Percentiles rank a stretch among this genome's conserved stretches.
phyloP scores from a whole-genome alignment of 768 basidiomycete genomes.

The Neoboletus brunneissimus region DNA sequence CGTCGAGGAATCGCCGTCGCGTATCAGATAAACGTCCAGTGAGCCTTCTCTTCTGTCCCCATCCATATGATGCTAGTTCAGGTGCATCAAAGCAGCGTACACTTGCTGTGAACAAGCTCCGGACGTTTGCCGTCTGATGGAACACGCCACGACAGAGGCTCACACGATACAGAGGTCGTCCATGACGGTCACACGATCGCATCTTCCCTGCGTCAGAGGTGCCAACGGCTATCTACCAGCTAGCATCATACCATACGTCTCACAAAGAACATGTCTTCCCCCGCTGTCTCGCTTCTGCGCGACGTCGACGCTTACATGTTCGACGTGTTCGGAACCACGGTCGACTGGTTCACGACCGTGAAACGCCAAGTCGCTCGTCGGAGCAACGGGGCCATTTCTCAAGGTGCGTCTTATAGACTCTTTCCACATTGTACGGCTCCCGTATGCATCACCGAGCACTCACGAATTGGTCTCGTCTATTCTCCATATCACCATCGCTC shows the following conservation, averaged over 20 bases:
- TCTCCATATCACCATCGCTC: neutral
- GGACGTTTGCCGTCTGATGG: too few species aligned
- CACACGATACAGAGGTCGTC: too few species aligned
- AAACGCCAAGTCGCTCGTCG: slow-evolving; percentile 15
- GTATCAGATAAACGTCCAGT: too few species aligned
- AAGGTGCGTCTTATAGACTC: slow-evolving; percentile 11
- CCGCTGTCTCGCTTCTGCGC: neutral
- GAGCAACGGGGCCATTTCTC: slow-evolving; percentile 11
- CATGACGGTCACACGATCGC: neutral
- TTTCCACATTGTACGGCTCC: too few species aligned
- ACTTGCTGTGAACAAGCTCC: too few species aligned
- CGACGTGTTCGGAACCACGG: slow-evolving; percentile 51
- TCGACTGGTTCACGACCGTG: slow-evolving; percentile 39
- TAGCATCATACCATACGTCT: neutral
- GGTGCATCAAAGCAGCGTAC: too few species aligned
- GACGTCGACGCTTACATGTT: slow-evolving; percentile 45
- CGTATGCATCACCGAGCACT: neutral
- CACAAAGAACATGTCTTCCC: slow-evolving; percentile 1
- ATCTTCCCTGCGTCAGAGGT: neutral
- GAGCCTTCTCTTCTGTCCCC: too few species aligned
- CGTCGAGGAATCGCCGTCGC: too few species aligned
- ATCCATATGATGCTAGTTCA: too few species aligned
- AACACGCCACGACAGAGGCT: too few species aligned
- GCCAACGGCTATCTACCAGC: neutral
- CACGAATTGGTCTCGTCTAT: neutral